A percentile compares a stretch with the other conserved stretches of the same genome.
Evolutionary conservation across 768 basidiomycete genomes (phyloP).

Genomic region (Rhodotorula paludigena): DNA sequence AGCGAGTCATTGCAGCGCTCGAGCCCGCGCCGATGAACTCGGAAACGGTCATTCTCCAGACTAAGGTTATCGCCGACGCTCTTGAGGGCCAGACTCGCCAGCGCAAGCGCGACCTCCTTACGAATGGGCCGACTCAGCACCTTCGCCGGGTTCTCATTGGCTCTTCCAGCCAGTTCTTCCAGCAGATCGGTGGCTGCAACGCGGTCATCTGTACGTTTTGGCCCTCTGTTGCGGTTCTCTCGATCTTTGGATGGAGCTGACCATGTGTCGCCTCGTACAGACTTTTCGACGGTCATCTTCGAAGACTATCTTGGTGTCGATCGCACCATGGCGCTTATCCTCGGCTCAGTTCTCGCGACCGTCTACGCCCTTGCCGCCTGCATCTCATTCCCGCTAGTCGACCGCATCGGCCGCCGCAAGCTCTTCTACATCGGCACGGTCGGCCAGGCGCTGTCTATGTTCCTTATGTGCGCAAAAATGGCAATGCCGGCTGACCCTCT

Average conservation of each 20-base stretch:
- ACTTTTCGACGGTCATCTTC: constrained; percentile 53
- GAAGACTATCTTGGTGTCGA: constrained; percentile 48
- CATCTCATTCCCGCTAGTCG: constrained; percentile 46
- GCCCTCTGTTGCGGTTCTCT: no score
- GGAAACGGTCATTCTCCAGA: constrained; percentile 19
- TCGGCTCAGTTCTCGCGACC: constrained; percentile 49
- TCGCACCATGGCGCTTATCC: constrained; percentile 47
- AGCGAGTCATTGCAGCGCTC: constrained; percentile 35
- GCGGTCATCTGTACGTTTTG: constrained; percentile 43
- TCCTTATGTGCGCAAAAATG: constrained; percentile 35
- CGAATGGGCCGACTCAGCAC: constrained; percentile 52
- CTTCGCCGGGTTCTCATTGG: constrained; percentile 59
- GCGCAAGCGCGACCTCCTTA: constrained; percentile 37
- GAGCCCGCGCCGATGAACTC: constrained; percentile 16
- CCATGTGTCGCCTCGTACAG: constrained; percentile 47
- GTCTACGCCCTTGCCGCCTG: constrained; percentile 48
- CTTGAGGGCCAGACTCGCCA: constrained; percentile 24
- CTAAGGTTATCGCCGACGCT: neutral
- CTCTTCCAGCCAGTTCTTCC: constrained; percentile 61
- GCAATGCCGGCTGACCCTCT: no score
- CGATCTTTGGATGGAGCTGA: neutral
- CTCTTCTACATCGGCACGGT: constrained; percentile 49
- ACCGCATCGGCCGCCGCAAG: constrained; percentile 51
- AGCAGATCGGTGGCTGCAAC: constrained; percentile 66
- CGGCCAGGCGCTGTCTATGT: constrained; percentile 47